Conservation (phyloP, 192 early-diverging fungal species). For the Oehlia diaphana region DNA sequence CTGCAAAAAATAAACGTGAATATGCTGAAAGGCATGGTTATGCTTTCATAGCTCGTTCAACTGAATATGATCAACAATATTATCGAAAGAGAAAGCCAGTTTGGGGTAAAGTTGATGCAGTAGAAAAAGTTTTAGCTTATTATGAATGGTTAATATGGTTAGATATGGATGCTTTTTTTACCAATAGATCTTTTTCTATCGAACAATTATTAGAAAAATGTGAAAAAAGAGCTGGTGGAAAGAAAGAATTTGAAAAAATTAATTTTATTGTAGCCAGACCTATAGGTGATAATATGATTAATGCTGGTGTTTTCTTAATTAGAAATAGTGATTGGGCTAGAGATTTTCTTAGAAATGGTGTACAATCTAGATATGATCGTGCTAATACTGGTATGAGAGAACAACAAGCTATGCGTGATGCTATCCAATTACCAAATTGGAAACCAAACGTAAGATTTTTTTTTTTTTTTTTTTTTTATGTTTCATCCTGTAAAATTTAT, state of each 20-base stretch:
- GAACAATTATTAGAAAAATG: conserved; percentile 42
- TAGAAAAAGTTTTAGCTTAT: conserved; percentile 56
- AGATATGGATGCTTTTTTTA: conserved; percentile 60
- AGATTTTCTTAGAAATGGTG: conserved; percentile 47
- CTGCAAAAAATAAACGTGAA: conserved; percentile 53
- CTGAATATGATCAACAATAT: conserved; percentile 53
- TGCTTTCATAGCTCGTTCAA: conserved; percentile 52
- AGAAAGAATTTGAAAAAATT: conserved; percentile 38
- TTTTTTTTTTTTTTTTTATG: too few relatives aligned
- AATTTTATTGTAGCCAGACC: conserved; percentile 53
- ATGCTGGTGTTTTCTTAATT: conserved; percentile 60
- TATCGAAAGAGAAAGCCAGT: conserved; percentile 46
- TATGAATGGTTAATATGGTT: conserved; percentile 65
- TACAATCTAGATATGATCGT: conserved; percentile 33
- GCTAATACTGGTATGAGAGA: conserved; percentile 43
- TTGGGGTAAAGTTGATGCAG: conserved; percentile 59
- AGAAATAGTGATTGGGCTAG: conserved; percentile 55
- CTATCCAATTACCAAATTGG: conserved; percentile 43
- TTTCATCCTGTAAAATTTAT: not conserved
- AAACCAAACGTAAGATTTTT: conserved; percentile 31
- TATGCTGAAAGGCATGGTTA: conserved; percentile 55
- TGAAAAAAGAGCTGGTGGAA: conserved; percentile 28
- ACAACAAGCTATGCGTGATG: conserved; percentile 56
- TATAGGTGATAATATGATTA: conserved; percentile 49
- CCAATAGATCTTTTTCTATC: conserved; percentile 42